Evolutionary conservation across 306 rosid species (phyloP).

Genomic region (Cucurbita ficifolia): DNA sequence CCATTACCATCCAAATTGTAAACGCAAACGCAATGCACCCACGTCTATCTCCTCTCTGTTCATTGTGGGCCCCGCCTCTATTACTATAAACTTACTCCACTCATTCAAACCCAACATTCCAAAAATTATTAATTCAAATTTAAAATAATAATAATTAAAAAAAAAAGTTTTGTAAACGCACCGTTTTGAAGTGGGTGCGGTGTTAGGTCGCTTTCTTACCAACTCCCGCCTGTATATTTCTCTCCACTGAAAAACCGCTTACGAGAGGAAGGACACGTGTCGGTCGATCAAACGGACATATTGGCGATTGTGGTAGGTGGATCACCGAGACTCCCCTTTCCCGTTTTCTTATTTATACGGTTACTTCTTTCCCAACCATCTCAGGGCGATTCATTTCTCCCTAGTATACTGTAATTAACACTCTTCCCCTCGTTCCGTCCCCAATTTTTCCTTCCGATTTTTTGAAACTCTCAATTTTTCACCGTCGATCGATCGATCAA

Average conservation of each 20-base stretch:
- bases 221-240: background rate
- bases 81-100: too few species aligned
- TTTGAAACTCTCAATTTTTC: too few species aligned
- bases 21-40: too few species aligned
- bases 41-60: too few species aligned
- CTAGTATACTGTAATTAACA: background rate
- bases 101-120: background rate
- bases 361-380: background rate
- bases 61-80: too few species aligned
- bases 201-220: conserved; percentile 5
- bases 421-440: background rate
- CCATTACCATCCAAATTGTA: too few species aligned
- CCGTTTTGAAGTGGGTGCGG: conserved; percentile 2
- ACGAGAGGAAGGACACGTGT: background rate
- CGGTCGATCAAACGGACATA: background rate
- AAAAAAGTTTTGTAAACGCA: background rate
- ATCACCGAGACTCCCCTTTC: background rate
- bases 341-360: background rate
- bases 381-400: conserved; percentile 2
- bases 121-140: too few species aligned
- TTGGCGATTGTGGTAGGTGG: background rate
- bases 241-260: background rate
- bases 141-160: too few species aligned
- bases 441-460: background rate
- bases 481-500: background rate